These are phyloP conservation scores for Allomyces javanicus DNA, from an alignment of 192 early-diverging fungal genomes.

Conservation along the genomic window DNA sequence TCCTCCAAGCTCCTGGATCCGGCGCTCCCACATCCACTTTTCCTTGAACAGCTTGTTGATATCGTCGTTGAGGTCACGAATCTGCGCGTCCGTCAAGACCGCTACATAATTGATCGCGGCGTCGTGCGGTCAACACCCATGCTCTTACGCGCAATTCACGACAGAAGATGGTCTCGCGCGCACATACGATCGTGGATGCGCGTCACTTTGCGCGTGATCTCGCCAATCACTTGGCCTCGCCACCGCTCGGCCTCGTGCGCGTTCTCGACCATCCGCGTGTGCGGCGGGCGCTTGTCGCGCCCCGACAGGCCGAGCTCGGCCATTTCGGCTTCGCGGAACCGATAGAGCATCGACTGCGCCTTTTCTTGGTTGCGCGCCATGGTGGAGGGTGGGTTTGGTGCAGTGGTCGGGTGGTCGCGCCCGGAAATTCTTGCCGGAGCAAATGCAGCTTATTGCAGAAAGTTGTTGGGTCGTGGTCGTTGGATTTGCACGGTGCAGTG, in stretches of 20 bases:
- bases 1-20: slow-evolving; percentile 80
- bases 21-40: slow-evolving; percentile 78
- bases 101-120: slow-evolving; percentile 16
- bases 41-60: slow-evolving; percentile 87
- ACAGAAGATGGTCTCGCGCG: not conserved
- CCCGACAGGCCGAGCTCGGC: slow-evolving; percentile 53
- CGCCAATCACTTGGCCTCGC: slow-evolving; percentile 71
- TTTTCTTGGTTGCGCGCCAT: slow-evolving; percentile 93
- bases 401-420: too few species aligned
- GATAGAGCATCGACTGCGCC: slow-evolving; percentile 95
- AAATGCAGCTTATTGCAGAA: too few species aligned
- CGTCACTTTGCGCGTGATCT: slow-evolving; percentile 69
- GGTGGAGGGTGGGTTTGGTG: too few species aligned
- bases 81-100: slow-evolving; percentile 68
- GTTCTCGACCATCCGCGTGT: slow-evolving; percentile 44
- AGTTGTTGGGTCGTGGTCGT: too few species aligned
- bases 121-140: not conserved
- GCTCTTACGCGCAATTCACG: not conserved
- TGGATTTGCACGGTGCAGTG: too few species aligned
- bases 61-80: slow-evolving; percentile 86
- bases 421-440: too few species aligned
- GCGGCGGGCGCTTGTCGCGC: slow-evolving; percentile 50
- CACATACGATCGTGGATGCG: slow-evolving; percentile 73
- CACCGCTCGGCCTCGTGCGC: slow-evolving; percentile 74
- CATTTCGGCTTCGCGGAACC: slow-evolving; percentile 84